Conservation (phyloP, 768 basidiomycete genomes). For the Termitomyces sp. region DNA sequence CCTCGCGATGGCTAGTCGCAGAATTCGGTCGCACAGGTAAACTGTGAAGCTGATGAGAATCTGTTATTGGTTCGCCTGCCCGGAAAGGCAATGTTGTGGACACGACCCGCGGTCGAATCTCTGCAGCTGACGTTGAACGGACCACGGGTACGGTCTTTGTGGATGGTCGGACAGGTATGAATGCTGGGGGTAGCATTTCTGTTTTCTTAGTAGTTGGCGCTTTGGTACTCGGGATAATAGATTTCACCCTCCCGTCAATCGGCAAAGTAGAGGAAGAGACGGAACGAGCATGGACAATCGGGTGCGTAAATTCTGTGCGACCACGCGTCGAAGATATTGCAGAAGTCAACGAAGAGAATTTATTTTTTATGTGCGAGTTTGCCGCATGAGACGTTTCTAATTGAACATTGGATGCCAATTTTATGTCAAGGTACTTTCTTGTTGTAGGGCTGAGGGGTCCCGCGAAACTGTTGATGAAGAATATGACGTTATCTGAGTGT, state of each 20-base stretch:
- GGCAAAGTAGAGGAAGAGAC: conserved; percentile 21
- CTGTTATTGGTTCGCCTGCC: neutral
- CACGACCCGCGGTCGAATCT: conserved; percentile 9
- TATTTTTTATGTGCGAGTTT: conserved; percentile 8
- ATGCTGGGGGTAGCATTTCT: conserved; percentile 21
- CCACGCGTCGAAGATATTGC: conserved; percentile 17
- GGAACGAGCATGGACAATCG: conserved; percentile 16
- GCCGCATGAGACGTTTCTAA: conserved; percentile 14
- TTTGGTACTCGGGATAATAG: conserved; percentile 4
- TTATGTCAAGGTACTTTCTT: conserved; percentile 67
- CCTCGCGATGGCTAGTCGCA: conserved; percentile 6
- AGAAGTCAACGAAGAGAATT: conserved; percentile 19
- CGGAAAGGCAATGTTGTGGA: conserved; percentile 7
- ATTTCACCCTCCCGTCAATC: conserved; percentile 5
- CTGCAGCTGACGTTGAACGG: conserved; percentile 12
- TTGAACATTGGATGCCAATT: conserved; percentile 10
- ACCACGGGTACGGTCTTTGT: conserved; percentile 4
- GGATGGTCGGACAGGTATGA: conserved; percentile 23
- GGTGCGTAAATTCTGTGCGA: conserved; percentile 1
- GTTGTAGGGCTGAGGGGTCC: conserved; percentile 70
- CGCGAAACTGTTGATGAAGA: conserved; percentile 47
- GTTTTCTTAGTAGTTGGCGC: conserved; percentile 7
- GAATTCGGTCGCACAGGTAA: conserved; percentile 9
- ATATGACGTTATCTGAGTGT: neutral
- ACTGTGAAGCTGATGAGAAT: neutral